Percentiles rank a stretch among this genome's conserved stretches.
Evolutionary conservation across 176 grass and related monocot genomes (phyloP).

Genomic region (Phyllostachys edulis): DNA sequence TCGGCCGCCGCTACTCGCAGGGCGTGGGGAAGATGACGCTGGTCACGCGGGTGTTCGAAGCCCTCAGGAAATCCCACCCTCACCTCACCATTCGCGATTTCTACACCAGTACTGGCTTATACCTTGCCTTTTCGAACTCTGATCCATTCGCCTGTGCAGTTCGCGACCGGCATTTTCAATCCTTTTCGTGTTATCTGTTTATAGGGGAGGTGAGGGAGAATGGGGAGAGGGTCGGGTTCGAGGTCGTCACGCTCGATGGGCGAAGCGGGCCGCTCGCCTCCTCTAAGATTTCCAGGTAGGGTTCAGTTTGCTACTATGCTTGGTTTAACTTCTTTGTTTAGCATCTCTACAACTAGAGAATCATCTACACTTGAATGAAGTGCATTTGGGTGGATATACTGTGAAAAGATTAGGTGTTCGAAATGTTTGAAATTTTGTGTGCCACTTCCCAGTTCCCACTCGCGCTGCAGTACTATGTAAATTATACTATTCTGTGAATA

Average conservation of each 20-base stretch:
- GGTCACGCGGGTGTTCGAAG: conserved; percentile 73
- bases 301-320: not conserved
- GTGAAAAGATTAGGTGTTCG: not conserved
- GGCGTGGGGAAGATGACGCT: conserved; percentile 91
- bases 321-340: conserved; percentile 13
- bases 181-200: not conserved
- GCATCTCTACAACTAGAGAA: not conserved
- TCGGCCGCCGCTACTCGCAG: conserved; percentile 29
- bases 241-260: conserved; percentile 78
- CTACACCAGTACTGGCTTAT: conserved; percentile 65
- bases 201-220: conserved; percentile 76
- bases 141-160: not conserved
- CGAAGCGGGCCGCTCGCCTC: conserved; percentile 62
- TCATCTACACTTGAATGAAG: not conserved
- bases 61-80: conserved; percentile 49
- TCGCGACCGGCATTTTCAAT: conserved; percentile 25
- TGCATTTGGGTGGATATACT: not conserved
- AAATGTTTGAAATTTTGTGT: not conserved
- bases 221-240: conserved; percentile 73
- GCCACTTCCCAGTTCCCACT: not conserved
- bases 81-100: conserved; percentile 72
- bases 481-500: not conserved
- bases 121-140: not conserved
- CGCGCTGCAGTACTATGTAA: not conserved
- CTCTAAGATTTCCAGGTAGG: conserved; percentile 62